A percentile compares a stretch with the other conserved stretches of the same genome.
These are phyloP conservation scores for Didymella glomerata DNA, from an alignment of 2,329 filamentous ascomycete species.

Conservation along the genomic window DNA sequence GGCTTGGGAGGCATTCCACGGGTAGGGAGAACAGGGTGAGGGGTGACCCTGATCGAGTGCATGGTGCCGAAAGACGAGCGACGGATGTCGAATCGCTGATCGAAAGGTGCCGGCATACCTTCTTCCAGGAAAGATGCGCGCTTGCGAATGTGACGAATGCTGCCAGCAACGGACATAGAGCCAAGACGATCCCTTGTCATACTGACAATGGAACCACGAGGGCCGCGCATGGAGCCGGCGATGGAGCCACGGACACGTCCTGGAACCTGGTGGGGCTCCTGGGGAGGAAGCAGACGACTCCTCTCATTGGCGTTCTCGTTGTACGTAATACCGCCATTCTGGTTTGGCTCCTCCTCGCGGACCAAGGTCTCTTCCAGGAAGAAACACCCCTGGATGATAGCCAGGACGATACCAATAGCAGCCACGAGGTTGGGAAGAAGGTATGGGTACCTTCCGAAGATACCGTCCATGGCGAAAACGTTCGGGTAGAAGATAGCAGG, in stretches of 20 bases:
- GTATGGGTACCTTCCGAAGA: conserved; percentile 85
- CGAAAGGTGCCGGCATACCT: conserved; percentile 44
- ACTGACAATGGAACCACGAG: conserved; percentile 36
- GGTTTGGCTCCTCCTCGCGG: conserved; percentile 45
- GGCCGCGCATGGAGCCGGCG: conserved; percentile 35
- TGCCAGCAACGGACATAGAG: conserved; percentile 43
- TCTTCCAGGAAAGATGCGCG: conserved; percentile 50
- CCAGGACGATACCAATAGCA: conserved; percentile 75
- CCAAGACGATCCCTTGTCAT: conserved; percentile 37
- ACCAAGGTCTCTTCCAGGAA: conserved; percentile 78
- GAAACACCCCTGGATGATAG: conserved; percentile 79
- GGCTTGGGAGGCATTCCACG: conserved; percentile 29
- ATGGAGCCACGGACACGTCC: conserved; percentile 44
- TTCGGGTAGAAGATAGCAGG: conserved; percentile 78
- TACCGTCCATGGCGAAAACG: conserved; percentile 69
- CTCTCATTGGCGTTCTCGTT: conserved; percentile 74
- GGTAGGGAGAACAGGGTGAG: conserved; percentile 36
- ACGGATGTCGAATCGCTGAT: conserved; percentile 48
- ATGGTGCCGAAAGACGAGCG: conserved; percentile 50
- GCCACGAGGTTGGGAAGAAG: conserved; percentile 89
- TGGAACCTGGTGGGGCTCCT: conserved; percentile 48
- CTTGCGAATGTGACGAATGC: conserved; percentile 46
- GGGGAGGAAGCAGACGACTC: conserved; percentile 67
- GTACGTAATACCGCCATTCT: conserved; percentile 63
- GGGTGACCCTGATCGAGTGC: conserved; percentile 46